These are phyloP conservation scores for Geosmithia flava DNA, from an alignment of 2,329 filamentous ascomycete species.

Conservation along the genomic window DNA sequence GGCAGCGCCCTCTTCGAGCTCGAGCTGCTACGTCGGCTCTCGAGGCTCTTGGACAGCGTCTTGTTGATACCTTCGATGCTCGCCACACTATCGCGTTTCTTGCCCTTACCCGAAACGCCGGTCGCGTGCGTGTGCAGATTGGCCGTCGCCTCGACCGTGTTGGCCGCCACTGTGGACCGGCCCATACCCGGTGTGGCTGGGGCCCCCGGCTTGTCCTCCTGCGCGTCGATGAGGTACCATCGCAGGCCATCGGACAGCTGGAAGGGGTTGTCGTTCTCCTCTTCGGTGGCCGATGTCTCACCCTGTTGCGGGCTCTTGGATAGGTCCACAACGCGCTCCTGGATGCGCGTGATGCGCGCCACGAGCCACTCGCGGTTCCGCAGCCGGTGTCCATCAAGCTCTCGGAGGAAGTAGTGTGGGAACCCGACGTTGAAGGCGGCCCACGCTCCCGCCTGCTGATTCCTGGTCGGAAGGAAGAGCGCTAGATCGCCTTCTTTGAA, in stretches of 20 bases:
- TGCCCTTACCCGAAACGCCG: constrained; percentile 31
- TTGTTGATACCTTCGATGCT: constrained; percentile 64
- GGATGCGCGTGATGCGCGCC: constrained; percentile 79
- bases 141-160: constrained; percentile 75
- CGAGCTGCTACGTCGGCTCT: constrained; percentile 81
- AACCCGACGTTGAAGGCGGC: constrained; percentile 97
- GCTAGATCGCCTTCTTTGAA: constrained; percentile 97
- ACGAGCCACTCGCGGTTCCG: constrained; percentile 89
- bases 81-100: constrained; percentile 30
- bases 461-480: constrained; percentile 85
- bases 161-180: constrained; percentile 82
- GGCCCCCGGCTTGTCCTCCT: constrained; percentile 73
- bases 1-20: constrained; percentile 66
- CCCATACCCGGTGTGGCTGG: constrained; percentile 71
- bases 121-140: constrained; percentile 45
- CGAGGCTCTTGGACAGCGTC: constrained; percentile 75
- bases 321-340: constrained; percentile 87
- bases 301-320: constrained; percentile 59
- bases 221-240: constrained; percentile 92
- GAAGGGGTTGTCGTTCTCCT: constrained; percentile 93
- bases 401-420: constrained; percentile 91
- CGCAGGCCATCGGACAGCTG: constrained; percentile 87
- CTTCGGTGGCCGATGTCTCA: constrained; percentile 39
- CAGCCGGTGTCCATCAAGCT: constrained; percentile 80
- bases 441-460: constrained; percentile 91